phyloP scores from a whole-genome alignment of 371 early-diverging fungal species.

The Mucor racemosus region DNA sequence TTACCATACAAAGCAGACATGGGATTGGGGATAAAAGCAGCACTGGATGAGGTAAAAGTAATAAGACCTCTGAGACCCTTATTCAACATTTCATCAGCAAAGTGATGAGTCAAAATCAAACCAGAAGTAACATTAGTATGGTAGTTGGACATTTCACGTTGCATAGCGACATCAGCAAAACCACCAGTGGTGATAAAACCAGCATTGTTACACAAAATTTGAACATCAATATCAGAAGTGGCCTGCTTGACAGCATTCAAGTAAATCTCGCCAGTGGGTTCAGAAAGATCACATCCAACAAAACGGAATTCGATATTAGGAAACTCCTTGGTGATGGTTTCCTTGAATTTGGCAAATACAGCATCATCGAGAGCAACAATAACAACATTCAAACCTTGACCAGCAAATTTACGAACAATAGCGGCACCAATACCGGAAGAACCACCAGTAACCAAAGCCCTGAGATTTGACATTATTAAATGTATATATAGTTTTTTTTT shows the following conservation, averaged over 20 bases:
- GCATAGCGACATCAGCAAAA: constrained; percentile 50
- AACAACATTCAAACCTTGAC: constrained; percentile 62
- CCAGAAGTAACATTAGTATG: constrained; percentile 62
- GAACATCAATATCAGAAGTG: constrained; percentile 54
- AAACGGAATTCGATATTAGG: constrained; percentile 55
- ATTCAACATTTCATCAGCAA: constrained; percentile 53
- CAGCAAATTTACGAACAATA: constrained; percentile 59
- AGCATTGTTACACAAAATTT: constrained; percentile 69
- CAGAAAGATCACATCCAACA: constrained; percentile 59
- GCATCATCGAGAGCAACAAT: constrained; percentile 63
- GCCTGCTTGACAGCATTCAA: constrained; percentile 49
- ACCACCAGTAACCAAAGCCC: constrained; percentile 63
- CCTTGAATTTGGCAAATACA: constrained; percentile 43
- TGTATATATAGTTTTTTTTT: neutral
- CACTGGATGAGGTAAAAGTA: constrained; percentile 64
- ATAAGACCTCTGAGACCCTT: constrained; percentile 51
- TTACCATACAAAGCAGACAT: constrained; percentile 62
- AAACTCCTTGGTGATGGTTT: constrained; percentile 46
- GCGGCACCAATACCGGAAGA: constrained; percentile 69
- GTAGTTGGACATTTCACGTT: constrained; percentile 55
- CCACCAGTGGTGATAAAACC: constrained; percentile 66
- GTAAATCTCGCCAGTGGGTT: constrained; percentile 42
- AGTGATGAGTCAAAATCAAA: constrained; percentile 57
- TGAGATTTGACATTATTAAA: constrained; percentile 3
- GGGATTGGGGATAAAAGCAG: constrained; percentile 63